Conservation (phyloP, 345 rosid species). For the Eucalyptus tenuipes region DNA sequence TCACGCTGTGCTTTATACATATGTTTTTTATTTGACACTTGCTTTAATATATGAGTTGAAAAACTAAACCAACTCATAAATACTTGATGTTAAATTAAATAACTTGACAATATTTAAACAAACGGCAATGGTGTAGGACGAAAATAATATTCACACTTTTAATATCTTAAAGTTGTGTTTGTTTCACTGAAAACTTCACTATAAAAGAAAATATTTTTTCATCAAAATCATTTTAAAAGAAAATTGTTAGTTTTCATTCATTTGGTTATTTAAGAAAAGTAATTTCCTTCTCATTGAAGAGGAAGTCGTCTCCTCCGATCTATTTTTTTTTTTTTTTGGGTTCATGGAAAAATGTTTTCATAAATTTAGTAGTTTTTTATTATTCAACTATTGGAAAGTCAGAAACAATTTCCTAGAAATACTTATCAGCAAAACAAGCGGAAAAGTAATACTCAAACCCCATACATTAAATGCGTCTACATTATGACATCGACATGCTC, state of each 20-base stretch:
- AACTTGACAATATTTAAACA: neutral
- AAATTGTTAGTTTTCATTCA: neutral
- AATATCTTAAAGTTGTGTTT: no score
- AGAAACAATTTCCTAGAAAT: no score
- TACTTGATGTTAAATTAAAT: neutral
- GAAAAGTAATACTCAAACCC: neutral
- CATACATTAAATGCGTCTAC: neutral
- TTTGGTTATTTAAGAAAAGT: neutral
- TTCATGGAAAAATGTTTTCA: neutral
- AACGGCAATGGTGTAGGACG: fast-evolving
- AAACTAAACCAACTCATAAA: neutral
- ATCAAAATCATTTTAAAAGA: neutral
- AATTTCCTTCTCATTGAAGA: neutral
- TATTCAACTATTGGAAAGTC: no score
- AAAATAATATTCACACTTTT: neutral
- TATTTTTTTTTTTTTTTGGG: neutral
- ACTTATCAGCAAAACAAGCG: no score
- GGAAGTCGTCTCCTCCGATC: neutral
- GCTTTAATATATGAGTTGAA: neutral
- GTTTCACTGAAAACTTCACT: neutral
- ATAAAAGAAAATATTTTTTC: no score
- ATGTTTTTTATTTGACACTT: neutral
- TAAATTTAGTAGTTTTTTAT: no score
- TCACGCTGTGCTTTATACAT: neutral
- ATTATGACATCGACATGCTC: no score